Percentiles rank a stretch among this genome's conserved stretches.
These are phyloP conservation scores for Pyrenophora seminiperda DNA, from an alignment of 2,329 filamentous ascomycete species.

Conservation along the genomic window DNA sequence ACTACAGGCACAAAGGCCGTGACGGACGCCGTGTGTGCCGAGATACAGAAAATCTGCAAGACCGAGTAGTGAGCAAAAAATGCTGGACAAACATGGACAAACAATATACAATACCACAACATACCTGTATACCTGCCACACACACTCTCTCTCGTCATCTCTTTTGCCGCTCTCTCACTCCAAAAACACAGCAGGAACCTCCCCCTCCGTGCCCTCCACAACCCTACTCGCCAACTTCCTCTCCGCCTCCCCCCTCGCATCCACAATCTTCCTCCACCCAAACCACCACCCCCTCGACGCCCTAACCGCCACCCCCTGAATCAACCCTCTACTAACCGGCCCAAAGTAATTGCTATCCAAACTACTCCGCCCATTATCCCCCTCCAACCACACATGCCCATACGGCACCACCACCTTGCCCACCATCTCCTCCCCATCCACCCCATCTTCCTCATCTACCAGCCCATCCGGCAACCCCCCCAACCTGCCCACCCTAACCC, in stretches of 20 bases:
- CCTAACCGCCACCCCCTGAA: slow-evolving; percentile 75
- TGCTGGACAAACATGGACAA: background rate
- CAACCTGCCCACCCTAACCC: slow-evolving; percentile 13
- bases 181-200: slow-evolving; percentile 29
- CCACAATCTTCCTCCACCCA: slow-evolving; percentile 57
- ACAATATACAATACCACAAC: background rate
- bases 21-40: slow-evolving; percentile 61
- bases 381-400: slow-evolving; percentile 94
- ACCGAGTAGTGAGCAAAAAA: slow-evolving; percentile 18
- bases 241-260: slow-evolving; percentile 59
- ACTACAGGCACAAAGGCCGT: slow-evolving; percentile 62
- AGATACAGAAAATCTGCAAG: slow-evolving; percentile 54
- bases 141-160: slow-evolving; percentile 8
- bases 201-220: slow-evolving; percentile 39
- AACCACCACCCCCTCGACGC: slow-evolving; percentile 62
- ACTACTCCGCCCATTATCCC: slow-evolving; percentile 75
- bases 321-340: slow-evolving; percentile 74
- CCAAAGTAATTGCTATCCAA: slow-evolving; percentile 91
- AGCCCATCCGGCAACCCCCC: slow-evolving; percentile 40
- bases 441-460: slow-evolving; percentile 22
- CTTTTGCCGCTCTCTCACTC: slow-evolving; percentile 26
- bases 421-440: slow-evolving; percentile 16
- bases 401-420: slow-evolving; percentile 68
- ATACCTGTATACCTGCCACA: slow-evolving; percentile 13
- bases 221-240: slow-evolving; percentile 51